Evolutionary conservation across 139 green algal genomes (phyloP), one percentile per base, ranked within the genome.

Genomic region (Chloropicon primus): DNA sequence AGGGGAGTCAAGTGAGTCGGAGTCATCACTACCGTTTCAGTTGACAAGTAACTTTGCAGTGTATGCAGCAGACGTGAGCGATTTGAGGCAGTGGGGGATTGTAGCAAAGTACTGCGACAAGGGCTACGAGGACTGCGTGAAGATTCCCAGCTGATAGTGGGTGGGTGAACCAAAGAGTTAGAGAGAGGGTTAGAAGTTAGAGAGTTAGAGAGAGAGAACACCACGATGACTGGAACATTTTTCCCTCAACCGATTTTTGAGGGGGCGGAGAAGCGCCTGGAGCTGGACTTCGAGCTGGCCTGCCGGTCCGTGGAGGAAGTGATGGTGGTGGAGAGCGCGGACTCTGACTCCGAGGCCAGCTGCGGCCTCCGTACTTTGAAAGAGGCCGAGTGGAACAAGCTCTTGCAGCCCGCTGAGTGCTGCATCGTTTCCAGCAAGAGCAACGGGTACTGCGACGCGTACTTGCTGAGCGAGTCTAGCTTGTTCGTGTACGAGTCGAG

Each of bases 391-490:
- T 72, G 27, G 24, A 25, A 62, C 22, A 24, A 62, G 28, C 71
- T 83, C 17, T 76, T 87, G 54, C 62, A 54, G 1, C 80, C 93
- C 54, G 93, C 96, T 1, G 84, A 85, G 77, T 99, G 96, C 91
- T 89, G 86, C 74, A 96, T 99, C 82, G 92, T 99, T 0, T 97
- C 92, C 27, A 77, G 78, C 28, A 82, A 87, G 28, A 85, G 74
- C 82, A 94, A 94, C 84, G 22, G 74, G 1, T 1, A 83, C 22
- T 93, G 98, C 54, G 95, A 99, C 84, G 91, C 93, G 0, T 99
- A 99, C 79, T 94, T 99, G 25, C 88, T 99, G 53, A 97, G 90
- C 0, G 96, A 99, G 89, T 93, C 85, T 53, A 92, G 81, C 73
- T 86, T 98, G 28, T 99, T 99, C 84, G 89, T 99, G n/a, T 97